Base-by-base conservation (phyloP, 1,284 basidiomycete genomes). In the Cutaneotrichosporon mucoides region DNA sequence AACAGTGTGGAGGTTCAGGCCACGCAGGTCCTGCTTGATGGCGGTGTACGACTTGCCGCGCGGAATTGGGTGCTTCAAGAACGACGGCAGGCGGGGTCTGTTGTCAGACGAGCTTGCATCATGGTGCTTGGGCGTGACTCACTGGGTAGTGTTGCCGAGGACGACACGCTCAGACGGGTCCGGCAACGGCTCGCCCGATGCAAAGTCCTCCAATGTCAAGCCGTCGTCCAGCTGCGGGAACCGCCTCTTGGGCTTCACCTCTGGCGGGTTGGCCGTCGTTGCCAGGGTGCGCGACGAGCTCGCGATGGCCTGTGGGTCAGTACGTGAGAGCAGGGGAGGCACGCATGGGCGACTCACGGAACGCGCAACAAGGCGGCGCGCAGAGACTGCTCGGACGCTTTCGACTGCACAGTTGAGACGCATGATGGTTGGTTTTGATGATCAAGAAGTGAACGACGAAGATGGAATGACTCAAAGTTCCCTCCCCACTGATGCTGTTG, bases 1-100 rank as follows among this genome's bases (percentile, higher is more conserved):
- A 1, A 99, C 96, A 0, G 96, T 99, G 71, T 95, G 92, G 52
- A 99, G 81, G 8, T 86, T 85, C 0, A 99, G 83, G 1, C 93
- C 94, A 57, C 96, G 84, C 16, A 99, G 82, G 75, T 99, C 96
- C 68, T 89, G 89, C 84, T 96, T 98, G 70, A 99, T 98, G 68
- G 86, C 90, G 62, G 86, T 88, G 76, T 89, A 99, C 10, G 92
- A 92, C 35, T 83, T 81, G 34, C 94, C 92, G 0, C 88, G 91
- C 0, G 96, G 95, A 66, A 94, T 92, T 37, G 86, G 87, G 24
- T 95, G 97, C 81, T 98, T 98, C 38, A 99, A 82, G 80, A 90
- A 90, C 4, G 86, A 86, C 11, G 96, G 96, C 15, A 99, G 82
- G 15, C 96, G 89, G 24, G 89, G 90, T 43, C 92, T 94, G 68